Conservation (phyloP, 345 rosid genomes). For the Pistacia vera region DNA sequence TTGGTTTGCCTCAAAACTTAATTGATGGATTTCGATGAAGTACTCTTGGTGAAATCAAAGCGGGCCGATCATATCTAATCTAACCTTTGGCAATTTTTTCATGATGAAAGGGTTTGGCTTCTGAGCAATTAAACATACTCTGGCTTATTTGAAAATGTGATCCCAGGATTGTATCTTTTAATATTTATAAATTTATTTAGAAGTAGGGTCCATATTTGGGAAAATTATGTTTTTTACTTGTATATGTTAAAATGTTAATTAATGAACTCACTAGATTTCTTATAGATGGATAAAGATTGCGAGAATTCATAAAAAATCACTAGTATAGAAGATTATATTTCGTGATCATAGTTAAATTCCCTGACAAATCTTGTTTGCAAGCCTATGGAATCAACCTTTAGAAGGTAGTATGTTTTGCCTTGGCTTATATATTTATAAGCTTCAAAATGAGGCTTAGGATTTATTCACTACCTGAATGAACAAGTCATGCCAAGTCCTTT, state of each 20-base stretch:
- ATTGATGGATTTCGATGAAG: no score
- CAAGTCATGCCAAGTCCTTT: not conserved
- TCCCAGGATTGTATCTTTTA: not conserved
- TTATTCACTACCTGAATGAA: not conserved
- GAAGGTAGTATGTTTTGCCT: not conserved
- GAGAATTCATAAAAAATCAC: not conserved
- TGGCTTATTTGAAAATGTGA: not conserved
- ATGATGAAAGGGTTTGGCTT: no score
- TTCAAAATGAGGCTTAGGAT: not conserved
- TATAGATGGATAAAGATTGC: not conserved
- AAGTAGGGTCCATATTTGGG: not conserved
- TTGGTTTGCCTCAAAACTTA: no score
- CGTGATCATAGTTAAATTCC: not conserved
- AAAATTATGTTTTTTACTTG: not conserved
- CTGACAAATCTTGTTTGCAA: constrained; percentile 6
- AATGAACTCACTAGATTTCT: not conserved
- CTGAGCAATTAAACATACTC: not conserved
- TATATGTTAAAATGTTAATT: not conserved
- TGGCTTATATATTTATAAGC: not conserved
- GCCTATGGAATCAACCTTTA: not conserved
- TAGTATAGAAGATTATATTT: not conserved
- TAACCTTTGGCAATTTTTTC: not conserved
- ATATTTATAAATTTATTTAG: not conserved
- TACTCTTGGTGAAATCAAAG: no score
- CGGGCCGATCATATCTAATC: no score